These are phyloP conservation scores for Fusarium udum DNA, from an alignment of 2,329 filamentous ascomycete species.

Conservation along the genomic window DNA sequence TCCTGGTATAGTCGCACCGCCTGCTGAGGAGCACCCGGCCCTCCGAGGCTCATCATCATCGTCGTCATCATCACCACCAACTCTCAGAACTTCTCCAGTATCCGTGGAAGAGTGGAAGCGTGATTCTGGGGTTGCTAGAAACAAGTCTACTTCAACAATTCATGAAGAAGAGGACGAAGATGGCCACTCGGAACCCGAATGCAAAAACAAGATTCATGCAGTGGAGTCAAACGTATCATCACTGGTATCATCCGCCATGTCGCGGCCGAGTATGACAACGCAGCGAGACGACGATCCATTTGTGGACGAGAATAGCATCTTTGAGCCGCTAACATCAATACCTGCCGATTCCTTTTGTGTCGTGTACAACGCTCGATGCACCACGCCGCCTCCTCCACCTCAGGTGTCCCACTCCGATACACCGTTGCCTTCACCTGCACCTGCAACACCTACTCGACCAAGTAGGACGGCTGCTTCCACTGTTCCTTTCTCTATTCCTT, in stretches of 20 bases:
- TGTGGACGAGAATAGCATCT: constrained; percentile 39
- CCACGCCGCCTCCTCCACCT: constrained; percentile 33
- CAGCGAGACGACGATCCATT: constrained; percentile 36
- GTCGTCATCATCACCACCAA: constrained; percentile 25
- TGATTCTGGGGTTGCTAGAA: constrained; percentile 64
- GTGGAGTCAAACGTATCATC: constrained; percentile 27
- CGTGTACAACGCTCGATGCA: constrained; percentile 40
- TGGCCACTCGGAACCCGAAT: constrained; percentile 42
- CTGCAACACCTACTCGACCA: constrained; percentile 31
- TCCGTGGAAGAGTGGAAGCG: constrained; percentile 59
- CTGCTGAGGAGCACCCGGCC: constrained; percentile 63
- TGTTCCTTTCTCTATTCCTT: constrained; percentile 24
- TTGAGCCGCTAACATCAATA: constrained; percentile 34
- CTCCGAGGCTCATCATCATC: constrained; percentile 50
- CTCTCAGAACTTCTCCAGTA: constrained; percentile 38
- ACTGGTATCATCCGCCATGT: constrained; percentile 26
- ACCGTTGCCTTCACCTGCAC: constrained; percentile 7
- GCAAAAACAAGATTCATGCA: constrained; percentile 15
- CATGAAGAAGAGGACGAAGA: constrained; percentile 55
- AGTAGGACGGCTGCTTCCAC: constrained; percentile 15
- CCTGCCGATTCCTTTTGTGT: constrained; percentile 32
- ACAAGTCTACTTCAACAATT: constrained; percentile 52
- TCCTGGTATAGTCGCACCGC: constrained; percentile 51
- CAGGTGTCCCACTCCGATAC: constrained; percentile 24
- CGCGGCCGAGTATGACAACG: constrained; percentile 24